A percentile compares a stretch with the other conserved stretches of the same genome.
Evolutionary conservation across 75 land plant species (phyloP).

Genomic region (Isoetes taiwanensis): DNA sequence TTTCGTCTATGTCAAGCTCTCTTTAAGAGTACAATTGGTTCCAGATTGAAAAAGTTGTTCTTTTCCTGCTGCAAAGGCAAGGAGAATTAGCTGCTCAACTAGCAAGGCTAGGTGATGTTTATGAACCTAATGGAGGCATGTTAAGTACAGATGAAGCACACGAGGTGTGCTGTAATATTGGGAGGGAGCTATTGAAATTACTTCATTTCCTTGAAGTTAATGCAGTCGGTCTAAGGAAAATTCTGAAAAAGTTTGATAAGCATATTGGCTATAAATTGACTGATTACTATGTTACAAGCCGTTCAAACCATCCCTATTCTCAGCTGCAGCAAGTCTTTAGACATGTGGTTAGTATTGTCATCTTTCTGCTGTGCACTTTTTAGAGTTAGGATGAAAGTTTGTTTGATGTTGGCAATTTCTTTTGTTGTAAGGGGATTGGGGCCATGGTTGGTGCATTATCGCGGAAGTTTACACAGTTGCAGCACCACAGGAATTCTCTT

Average conservation of each 20-base stretch:
- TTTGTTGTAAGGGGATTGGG: slow-evolving; percentile 8
- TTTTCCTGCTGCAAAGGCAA: slow-evolving; percentile 71
- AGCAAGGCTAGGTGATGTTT: slow-evolving; percentile 39
- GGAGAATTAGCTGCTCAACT: slow-evolving; percentile 57
- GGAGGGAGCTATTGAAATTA: slow-evolving; percentile 25
- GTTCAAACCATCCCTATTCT: slow-evolving; percentile 41
- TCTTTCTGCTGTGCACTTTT: not conserved
- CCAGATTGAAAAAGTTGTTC: slow-evolving; percentile 85
- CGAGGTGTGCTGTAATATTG: slow-evolving; percentile 16
- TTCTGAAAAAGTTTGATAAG: slow-evolving; percentile 38
- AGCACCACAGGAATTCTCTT: not conserved
- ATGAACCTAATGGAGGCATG: slow-evolving; percentile 6
- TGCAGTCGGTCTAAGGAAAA: slow-evolving; percentile 31
- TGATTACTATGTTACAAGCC: slow-evolving; percentile 33
- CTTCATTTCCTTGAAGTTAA: slow-evolving; percentile 30
- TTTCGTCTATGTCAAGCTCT: not conserved
- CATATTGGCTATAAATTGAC: slow-evolving; percentile 24
- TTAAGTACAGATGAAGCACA: no score
- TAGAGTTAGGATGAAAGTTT: not conserved
- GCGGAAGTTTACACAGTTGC: slow-evolving; percentile 6
- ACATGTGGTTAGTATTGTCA: slow-evolving; percentile 60
- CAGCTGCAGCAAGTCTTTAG: slow-evolving; percentile 72
- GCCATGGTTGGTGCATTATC: not conserved
- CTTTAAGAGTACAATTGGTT: not conserved
- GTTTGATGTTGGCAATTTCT: not conserved